phyloP scores from a whole-genome alignment of 1,139 yeast species.

The Blastobotrys raffinosifermentans region DNA sequence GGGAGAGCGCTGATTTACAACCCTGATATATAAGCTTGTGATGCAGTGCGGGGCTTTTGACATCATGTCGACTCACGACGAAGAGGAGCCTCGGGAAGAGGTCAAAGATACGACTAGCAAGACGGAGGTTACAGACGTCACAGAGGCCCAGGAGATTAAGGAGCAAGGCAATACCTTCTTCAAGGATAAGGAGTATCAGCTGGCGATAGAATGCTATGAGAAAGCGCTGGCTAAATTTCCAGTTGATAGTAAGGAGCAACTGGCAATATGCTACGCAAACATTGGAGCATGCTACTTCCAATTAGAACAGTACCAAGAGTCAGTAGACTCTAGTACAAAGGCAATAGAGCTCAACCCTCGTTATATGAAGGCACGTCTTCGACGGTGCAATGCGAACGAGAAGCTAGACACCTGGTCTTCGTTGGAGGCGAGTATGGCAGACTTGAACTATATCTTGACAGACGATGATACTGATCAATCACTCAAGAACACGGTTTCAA shows the following conservation, averaged over 20 bases:
- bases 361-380: conserved; percentile 59
- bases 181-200: conserved; percentile 45
- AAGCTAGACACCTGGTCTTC: conserved; percentile 25
- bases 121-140: too few species aligned
- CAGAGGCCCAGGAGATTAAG: conserved; percentile 48
- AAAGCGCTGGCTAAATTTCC: conserved; percentile 47
- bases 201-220: conserved; percentile 59
- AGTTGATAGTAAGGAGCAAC: conserved; percentile 36
- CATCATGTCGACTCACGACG: conserved; percentile 19
- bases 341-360: conserved; percentile 54
- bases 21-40: too few species aligned
- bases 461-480: conserved; percentile 7
- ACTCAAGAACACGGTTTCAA: conserved; percentile 2
- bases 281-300: conserved; percentile 74
- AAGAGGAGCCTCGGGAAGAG: conserved; percentile 6
- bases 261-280: conserved; percentile 65
- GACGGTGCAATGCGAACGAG: conserved; percentile 63
- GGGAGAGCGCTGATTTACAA: too few species aligned
- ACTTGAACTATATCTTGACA: conserved; percentile 15
- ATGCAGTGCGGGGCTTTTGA: too few species aligned
- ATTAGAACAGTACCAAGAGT: conserved; percentile 65
- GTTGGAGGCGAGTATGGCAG: conserved; percentile 24
- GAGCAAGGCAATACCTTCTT: conserved; percentile 58
- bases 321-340: conserved; percentile 57
- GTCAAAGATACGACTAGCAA: too few species aligned